Conservation (phyloP, 23 red algal genomes). For the Gracilaria domingensis region DNA sequence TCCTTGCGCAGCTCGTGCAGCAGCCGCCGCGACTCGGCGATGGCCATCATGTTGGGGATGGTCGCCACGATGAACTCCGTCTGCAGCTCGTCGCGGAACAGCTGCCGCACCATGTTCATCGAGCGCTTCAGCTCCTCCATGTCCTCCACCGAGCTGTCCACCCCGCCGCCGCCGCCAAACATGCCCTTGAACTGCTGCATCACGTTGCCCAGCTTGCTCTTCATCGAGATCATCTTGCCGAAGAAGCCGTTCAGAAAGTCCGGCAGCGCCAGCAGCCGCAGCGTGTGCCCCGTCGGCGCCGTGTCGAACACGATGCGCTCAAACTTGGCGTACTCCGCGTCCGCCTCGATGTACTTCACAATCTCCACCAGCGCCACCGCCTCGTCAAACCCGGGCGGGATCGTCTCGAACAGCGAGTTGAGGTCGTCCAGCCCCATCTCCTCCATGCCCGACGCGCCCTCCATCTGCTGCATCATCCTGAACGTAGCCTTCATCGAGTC, state of each 20-base stretch:
- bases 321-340: constrained; percentile 83
- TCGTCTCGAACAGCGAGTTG: constrained; percentile 86
- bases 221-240: constrained; percentile 93
- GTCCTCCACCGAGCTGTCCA: constrained; percentile 74
- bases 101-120: constrained; percentile 89
- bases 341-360: constrained; percentile 92
- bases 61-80: constrained; percentile 99
- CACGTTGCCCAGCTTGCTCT: constrained; percentile 81
- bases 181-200: constrained; percentile 96
- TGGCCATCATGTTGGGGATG: constrained; percentile 99
- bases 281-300: constrained; percentile 95
- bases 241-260: constrained; percentile 97
- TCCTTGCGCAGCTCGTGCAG: constrained; percentile 82
- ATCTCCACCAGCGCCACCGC: constrained; percentile 97
- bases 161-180: constrained; percentile 75
- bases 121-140: constrained; percentile 96
- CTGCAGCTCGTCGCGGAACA: constrained; percentile 90
- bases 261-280: constrained; percentile 88
- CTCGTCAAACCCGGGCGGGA: constrained; percentile 98
- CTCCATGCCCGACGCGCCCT: constrained; percentile 46
- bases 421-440: constrained; percentile 93
- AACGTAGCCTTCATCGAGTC: constrained; percentile 84
- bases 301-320: constrained; percentile 97
- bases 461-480: constrained; percentile 70
- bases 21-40: constrained; percentile 88